Evolutionary conservation across 164 flowering plant genomes (phyloP).

Genomic region (Pachysandra terminalis): DNA sequence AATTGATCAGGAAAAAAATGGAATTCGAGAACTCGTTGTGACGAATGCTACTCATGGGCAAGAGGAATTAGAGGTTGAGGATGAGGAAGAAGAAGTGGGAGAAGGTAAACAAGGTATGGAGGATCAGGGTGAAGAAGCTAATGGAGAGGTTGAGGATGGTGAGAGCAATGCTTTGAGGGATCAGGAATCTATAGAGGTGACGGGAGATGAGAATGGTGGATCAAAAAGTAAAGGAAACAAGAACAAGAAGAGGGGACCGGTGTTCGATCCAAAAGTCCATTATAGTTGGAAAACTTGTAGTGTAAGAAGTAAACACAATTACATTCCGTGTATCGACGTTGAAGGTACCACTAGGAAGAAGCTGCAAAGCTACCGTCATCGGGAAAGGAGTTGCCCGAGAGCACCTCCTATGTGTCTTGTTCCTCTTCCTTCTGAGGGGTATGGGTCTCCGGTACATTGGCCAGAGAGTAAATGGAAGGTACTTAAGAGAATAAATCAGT

Average conservation of each 20-base stretch:
- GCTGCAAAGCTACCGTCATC: slow-evolving; percentile 67
- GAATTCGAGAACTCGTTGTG: slow-evolving; percentile 11
- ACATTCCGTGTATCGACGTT: slow-evolving; percentile 85
- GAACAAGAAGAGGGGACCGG: slow-evolving; percentile 57
- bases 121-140: slow-evolving; percentile 27
- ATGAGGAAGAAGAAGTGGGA: slow-evolving; percentile 32
- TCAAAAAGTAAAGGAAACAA: slow-evolving; percentile 26
- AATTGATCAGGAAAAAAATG: slow-evolving; percentile 10
- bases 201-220: slow-evolving; percentile 33
- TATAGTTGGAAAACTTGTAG: slow-evolving; percentile 79
- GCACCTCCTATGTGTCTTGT: slow-evolving; percentile 74
- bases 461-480: slow-evolving; percentile 88
- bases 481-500: slow-evolving; percentile 4
- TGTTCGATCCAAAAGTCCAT: slow-evolving; percentile 66
- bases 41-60: slow-evolving; percentile 12
- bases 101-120: slow-evolving; percentile 28
- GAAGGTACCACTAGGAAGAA: slow-evolving; percentile 43
- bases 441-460: slow-evolving; percentile 64
- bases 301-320: slow-evolving; percentile 80
- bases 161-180: slow-evolving; percentile 29
- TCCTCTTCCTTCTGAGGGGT: slow-evolving; percentile 79
- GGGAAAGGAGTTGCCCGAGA: slow-evolving; percentile 84
- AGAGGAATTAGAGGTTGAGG: slow-evolving; percentile 39
- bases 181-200: slow-evolving; percentile 26
- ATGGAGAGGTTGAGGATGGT: slow-evolving; percentile 35